Evolutionary conservation across 2,329 filamentous ascomycete genomes (phyloP).

Genomic region (Colletotrichum sp.): DNA sequence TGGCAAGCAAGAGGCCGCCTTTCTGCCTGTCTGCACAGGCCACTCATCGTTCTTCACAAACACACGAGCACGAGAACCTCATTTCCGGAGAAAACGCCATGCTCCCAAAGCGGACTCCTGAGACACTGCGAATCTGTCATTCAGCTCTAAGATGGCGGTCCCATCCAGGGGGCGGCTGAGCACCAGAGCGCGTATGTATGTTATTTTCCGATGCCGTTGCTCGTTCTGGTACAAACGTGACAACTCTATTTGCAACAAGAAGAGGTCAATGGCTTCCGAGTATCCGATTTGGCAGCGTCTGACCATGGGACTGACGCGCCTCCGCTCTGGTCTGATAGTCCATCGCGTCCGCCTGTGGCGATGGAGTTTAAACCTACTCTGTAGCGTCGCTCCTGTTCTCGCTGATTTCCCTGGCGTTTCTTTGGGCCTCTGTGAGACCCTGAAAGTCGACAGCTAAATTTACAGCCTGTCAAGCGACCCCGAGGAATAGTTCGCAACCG

Average conservation of each 20-base stretch:
- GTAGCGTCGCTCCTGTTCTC: not conserved
- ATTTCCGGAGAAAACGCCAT: constrained; percentile 11
- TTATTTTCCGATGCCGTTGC: not conserved
- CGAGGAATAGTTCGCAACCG: not conserved
- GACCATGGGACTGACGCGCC: not conserved
- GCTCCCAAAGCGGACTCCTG: constrained; percentile 2
- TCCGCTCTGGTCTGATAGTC: not conserved
- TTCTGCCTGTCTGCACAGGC: not conserved
- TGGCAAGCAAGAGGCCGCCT: not conserved
- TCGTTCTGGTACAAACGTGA: not conserved
- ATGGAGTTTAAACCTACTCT: not conserved
- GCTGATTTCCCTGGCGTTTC: not conserved
- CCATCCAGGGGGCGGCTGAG: not conserved
- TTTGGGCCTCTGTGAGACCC: too few species aligned
- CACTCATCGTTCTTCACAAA: not conserved
- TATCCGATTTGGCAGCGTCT: not conserved
- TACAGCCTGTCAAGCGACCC: not conserved
- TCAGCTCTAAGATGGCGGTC: not conserved
- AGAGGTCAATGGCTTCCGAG: not conserved
- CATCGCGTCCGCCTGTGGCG: not conserved
- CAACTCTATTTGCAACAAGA: not conserved
- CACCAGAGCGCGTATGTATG: not conserved
- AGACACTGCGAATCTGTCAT: constrained; percentile 5
- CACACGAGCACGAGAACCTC: not conserved
- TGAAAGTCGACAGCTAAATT: not conserved